Evolutionary conservation across 2,329 filamentous ascomycete species (phyloP).

Genomic region (Trichothecium roseum): DNA sequence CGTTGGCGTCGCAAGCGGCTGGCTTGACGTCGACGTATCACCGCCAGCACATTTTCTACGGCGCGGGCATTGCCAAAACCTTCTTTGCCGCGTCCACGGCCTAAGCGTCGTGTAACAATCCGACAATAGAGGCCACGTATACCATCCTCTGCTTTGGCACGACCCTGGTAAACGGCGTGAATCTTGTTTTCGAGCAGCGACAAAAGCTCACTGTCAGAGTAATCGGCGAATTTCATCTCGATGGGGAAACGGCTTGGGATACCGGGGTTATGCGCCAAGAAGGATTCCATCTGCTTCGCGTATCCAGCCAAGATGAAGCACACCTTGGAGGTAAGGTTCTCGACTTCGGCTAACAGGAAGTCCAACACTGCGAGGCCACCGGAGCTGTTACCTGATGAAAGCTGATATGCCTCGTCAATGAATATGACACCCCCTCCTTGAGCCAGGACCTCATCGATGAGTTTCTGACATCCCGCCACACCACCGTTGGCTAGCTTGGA

Average conservation of each 20-base stretch:
- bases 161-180: constrained; percentile 36
- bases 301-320: constrained; percentile 68
- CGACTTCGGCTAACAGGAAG: constrained; percentile 60
- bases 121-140: constrained; percentile 50
- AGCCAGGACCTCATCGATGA: constrained; percentile 37
- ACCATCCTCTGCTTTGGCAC: constrained; percentile 52
- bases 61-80: constrained; percentile 67
- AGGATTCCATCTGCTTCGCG: constrained; percentile 62
- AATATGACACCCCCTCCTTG: constrained; percentile 59
- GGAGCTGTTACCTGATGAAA: constrained; percentile 46
- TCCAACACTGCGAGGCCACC: constrained; percentile 57
- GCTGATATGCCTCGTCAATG: constrained; percentile 71
- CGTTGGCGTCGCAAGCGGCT: constrained; percentile 40
- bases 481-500: constrained; percentile 54
- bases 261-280: constrained; percentile 65
- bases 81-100: constrained; percentile 48
- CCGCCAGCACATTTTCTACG: constrained; percentile 49
- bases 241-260: constrained; percentile 59
- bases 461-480: constrained; percentile 43
- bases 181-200: constrained; percentile 48
- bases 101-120: constrained; percentile 51
- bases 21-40: constrained; percentile 48
- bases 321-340: constrained; percentile 59
- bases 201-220: constrained; percentile 53
- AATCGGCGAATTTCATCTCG: constrained; percentile 58